These are phyloP conservation scores for Penicillium cinerascens DNA, from an alignment of 495 filamentous ascomycete genomes.

Conservation along the genomic window DNA sequence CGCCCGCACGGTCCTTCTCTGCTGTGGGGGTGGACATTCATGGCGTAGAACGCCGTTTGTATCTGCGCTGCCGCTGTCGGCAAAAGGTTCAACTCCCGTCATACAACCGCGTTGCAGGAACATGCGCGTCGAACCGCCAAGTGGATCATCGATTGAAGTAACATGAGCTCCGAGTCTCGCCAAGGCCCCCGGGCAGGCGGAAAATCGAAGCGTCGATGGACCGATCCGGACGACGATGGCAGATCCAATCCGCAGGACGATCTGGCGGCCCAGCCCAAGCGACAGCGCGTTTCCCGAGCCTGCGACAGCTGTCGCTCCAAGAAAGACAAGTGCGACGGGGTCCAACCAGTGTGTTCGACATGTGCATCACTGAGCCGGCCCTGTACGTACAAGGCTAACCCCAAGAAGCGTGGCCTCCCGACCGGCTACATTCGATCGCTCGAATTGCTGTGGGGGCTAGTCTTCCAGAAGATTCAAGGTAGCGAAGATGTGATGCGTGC, in stretches of 20 bases:
- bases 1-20: constrained; percentile 5
- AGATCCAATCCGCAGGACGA: constrained; percentile 29
- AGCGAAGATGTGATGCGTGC: constrained; percentile 45
- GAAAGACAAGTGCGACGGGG: constrained; percentile 65
- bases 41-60: constrained; percentile 16
- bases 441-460: constrained; percentile 41
- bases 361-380: constrained; percentile 56
- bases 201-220: constrained; percentile 36
- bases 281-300: constrained; percentile 57
- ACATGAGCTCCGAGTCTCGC: constrained; percentile 44
- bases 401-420: constrained; percentile 62
- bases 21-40: constrained; percentile 8
- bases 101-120: constrained; percentile 25
- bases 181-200: constrained; percentile 30
- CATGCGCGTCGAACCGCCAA: constrained; percentile 30
- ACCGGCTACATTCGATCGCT: constrained; percentile 43
- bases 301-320: constrained; percentile 65
- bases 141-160: constrained; percentile 39
- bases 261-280: constrained; percentile 29
- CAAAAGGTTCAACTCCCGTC: constrained; percentile 33
- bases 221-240: constrained; percentile 31
- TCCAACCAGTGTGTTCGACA: constrained; percentile 58
- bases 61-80: constrained; percentile 26
- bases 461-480: constrained; percentile 40
- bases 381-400: constrained; percentile 64